A percentile compares a stretch with the other conserved stretches of the same genome.
Conservation (phyloP, 228 moss, liverwort and hornwort genomes). For the Sphagnum magellanicum region DNA sequence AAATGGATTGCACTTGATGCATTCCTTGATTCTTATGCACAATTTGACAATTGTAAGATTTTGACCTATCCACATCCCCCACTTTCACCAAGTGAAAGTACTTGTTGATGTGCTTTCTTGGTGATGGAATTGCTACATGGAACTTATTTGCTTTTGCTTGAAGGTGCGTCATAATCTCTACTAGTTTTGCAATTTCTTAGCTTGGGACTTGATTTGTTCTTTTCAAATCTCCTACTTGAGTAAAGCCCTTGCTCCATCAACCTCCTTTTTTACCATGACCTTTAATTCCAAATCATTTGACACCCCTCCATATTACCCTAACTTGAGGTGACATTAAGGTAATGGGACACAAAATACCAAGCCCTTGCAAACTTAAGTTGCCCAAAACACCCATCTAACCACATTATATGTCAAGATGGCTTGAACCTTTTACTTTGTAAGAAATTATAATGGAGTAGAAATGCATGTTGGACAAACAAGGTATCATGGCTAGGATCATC, state of each 20-base stretch:
- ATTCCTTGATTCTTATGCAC: not conserved
- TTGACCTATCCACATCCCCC: not conserved
- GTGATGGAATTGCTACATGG: not conserved
- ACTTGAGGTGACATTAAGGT: not conserved
- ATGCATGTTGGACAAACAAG: constrained; percentile 3
- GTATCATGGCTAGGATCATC: not conserved
- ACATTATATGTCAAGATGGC: not conserved
- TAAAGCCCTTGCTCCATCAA: not conserved
- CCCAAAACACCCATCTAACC: not conserved
- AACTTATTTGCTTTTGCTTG: not conserved
- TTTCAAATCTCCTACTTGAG: not conserved
- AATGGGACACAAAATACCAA: constrained; percentile 1
- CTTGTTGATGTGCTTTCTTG: fast-evolving
- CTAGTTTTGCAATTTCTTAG: not conserved
- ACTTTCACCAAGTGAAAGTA: not conserved
- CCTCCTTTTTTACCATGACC: not conserved
- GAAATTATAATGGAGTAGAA: not conserved
- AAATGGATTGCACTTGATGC: not conserved
- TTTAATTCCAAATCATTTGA: not conserved
- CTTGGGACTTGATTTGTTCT: fast-evolving
- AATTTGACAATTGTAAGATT: fast-evolving
- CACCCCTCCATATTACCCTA: not conserved
- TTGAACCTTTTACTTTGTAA: not conserved
- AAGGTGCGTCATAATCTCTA: not conserved
- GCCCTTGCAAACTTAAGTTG: not conserved